phyloP scores from a whole-genome alignment of 2,329 filamentous ascomycete genomes.

The Ustulina deusta region DNA sequence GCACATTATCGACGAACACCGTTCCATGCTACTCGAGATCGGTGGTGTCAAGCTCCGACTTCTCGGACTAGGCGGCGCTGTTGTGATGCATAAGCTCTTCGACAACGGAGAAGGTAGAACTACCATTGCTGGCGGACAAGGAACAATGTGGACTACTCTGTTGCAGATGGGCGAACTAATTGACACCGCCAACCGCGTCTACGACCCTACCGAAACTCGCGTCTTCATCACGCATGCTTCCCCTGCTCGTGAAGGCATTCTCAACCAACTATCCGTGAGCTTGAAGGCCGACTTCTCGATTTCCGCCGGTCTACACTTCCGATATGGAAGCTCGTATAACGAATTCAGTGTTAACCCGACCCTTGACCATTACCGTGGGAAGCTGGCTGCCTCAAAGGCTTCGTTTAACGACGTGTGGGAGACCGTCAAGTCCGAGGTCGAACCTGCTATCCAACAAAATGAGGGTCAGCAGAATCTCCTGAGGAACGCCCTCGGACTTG shows the following conservation, averaged over 20 bases:
- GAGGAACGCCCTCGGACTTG: conserved; percentile 89
- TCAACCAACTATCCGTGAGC: conserved; percentile 97
- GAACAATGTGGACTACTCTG: conserved; percentile 99
- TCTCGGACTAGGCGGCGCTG: conserved; percentile 91
- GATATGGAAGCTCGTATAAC: conserved; percentile 99
- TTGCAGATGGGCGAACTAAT: conserved; percentile 98
- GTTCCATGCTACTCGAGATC: conserved; percentile 92
- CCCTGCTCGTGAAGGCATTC: conserved; percentile 91
- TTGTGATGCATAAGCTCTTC: conserved; percentile 99
- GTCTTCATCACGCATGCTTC: conserved; percentile 98
- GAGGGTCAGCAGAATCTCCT: conserved; percentile 93
- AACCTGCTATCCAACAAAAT: conserved; percentile 92
- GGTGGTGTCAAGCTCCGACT: conserved; percentile 96
- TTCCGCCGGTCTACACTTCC: conserved; percentile 96
- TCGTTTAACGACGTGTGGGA: conserved; percentile 99
- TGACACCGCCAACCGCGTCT: conserved; percentile 97
- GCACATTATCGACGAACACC: conserved; percentile 98
- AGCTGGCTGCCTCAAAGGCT: conserved; percentile 96
- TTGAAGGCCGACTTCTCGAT: conserved; percentile 98
- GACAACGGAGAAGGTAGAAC: conserved; percentile 98
- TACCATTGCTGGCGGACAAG: conserved; percentile 97
- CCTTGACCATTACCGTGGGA: conserved; percentile 97
- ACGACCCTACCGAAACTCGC: conserved; percentile 96
- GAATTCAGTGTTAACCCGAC: conserved; percentile 99
- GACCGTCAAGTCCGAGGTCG: conserved; percentile 95